Evolutionary conservation across 257 asterid species (phyloP), one percentile per base, ranked within the genome.

Genomic region (Nicotiana tabacum): DNA sequence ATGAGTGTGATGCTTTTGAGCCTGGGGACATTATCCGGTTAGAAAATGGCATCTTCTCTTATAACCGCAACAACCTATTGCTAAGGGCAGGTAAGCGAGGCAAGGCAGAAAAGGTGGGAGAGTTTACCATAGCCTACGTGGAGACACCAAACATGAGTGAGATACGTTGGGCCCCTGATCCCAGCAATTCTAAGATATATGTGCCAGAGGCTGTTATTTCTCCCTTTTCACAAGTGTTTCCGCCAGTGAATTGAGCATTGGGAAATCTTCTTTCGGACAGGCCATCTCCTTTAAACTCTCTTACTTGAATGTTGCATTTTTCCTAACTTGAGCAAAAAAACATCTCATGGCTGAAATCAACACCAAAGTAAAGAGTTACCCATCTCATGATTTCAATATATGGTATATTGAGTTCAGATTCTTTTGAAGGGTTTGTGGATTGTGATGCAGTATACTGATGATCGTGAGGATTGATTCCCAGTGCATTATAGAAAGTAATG

Each of bases 1-100:
- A 89, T 27, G 95, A 95, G 86, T 92, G 98, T 74, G 91, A 91
- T 3, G 92, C 91, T 0, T 90, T 95, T 39, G 87, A 90, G 80
- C 84, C 91, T 0, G 95, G 95, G 2, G 94, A 93, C 79, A 92
- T 93, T 27, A 16, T 95, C 9, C 33, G 77, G 27, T 58, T 93
- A 70, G 60, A 56, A 2, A 90, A 90, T 48, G 97, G 94, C 39
- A 92, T 93, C 69, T 93, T 95, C 80, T 93, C 96, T 7, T 91
- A 87, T 88, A 86, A 53, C 68, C 85, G 92, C 58, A 88, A 81
- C 81, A 84, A 48, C 78, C 85, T 91, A 2, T 61, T 93, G 15
- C 76, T 92, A 61, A 86, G 97, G 81, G 97, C 97, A 1, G 98
- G 98, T 17, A 91, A 89, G 84, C 85, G 92, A 80, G 97, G 98